Evolutionary conservation across 2,329 filamentous ascomycete species (phyloP).

Genomic region (Exophiala viscosa): DNA sequence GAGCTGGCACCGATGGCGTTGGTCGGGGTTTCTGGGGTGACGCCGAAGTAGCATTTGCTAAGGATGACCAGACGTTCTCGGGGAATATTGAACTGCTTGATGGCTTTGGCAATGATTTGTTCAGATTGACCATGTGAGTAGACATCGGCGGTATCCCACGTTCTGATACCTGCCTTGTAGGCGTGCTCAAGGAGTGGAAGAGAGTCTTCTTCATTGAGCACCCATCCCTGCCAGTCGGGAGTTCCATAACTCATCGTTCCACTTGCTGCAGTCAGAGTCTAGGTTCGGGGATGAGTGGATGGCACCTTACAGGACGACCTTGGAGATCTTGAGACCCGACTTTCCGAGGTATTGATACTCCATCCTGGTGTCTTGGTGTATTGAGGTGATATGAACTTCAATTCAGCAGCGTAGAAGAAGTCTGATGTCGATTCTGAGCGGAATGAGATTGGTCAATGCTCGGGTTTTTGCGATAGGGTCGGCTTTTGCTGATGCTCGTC

Average conservation of each 20-base stretch:
- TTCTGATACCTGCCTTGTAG: constrained; percentile 28
- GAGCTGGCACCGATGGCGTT: constrained; percentile 33
- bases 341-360: constrained; percentile 41
- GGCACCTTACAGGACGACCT: constrained; percentile 22
- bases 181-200: constrained; percentile 30
- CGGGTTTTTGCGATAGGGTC: too few relatives aligned
- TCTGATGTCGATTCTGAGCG: too few relatives aligned
- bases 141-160: constrained; percentile 35
- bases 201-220: constrained; percentile 26
- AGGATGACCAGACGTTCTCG: constrained; percentile 56
- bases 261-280: constrained; percentile 4
- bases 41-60: constrained; percentile 52
- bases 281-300: not conserved
- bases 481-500: too few relatives aligned
- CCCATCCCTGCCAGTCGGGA: constrained; percentile 31
- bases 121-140: constrained; percentile 29
- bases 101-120: constrained; percentile 51
- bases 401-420: too few relatives aligned
- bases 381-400: too few relatives aligned
- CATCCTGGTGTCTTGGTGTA: constrained; percentile 42
- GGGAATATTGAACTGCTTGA: constrained; percentile 57
- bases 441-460: too few relatives aligned
- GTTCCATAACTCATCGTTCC: constrained; percentile 45
- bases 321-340: constrained; percentile 29
- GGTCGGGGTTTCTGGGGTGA: constrained; percentile 30